These are phyloP conservation scores for Adansonia grandidieri DNA, from an alignment of 441 rosid species.

Conservation along the genomic window DNA sequence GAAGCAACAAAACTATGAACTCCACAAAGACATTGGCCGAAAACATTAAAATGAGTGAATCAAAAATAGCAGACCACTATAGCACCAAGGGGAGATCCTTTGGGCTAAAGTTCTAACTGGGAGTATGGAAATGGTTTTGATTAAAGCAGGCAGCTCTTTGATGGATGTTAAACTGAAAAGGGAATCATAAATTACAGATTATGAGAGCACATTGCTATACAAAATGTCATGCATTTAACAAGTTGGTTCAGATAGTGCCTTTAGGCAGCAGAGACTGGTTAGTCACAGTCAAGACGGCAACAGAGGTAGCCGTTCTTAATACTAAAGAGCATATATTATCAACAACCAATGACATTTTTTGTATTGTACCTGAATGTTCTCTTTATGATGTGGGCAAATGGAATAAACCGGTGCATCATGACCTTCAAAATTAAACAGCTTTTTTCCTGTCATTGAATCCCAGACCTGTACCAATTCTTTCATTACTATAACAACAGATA, in stretches of 20 bases:
- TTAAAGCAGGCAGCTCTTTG: background rate
- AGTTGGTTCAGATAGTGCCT: background rate
- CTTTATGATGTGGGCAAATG: constrained; percentile 86
- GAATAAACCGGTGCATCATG: constrained; percentile 85
- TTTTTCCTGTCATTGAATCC: constrained; percentile 61
- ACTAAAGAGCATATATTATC: background rate
- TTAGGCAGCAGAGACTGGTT: background rate
- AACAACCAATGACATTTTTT: background rate
- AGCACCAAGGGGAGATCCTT: constrained; percentile 3
- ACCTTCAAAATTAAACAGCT: constrained; percentile 72
- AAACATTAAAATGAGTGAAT: background rate
- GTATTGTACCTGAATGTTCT: constrained; percentile 72
- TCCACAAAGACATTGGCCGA: background rate
- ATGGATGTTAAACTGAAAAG: background rate
- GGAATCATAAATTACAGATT: background rate
- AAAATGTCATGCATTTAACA: constrained; percentile 2
- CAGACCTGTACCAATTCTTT: constrained; percentile 67
- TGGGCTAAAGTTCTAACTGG: background rate
- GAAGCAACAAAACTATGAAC: background rate
- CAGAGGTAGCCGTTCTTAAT: background rate
- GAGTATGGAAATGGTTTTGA: background rate
- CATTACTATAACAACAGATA: constrained; percentile 32
- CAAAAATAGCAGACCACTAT: background rate
- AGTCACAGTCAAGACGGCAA: background rate
- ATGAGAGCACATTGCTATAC: background rate